phyloP scores from a whole-genome alignment of 2,329 filamentous ascomycete genomes.

The Aspergillus costaricaensis region DNA sequence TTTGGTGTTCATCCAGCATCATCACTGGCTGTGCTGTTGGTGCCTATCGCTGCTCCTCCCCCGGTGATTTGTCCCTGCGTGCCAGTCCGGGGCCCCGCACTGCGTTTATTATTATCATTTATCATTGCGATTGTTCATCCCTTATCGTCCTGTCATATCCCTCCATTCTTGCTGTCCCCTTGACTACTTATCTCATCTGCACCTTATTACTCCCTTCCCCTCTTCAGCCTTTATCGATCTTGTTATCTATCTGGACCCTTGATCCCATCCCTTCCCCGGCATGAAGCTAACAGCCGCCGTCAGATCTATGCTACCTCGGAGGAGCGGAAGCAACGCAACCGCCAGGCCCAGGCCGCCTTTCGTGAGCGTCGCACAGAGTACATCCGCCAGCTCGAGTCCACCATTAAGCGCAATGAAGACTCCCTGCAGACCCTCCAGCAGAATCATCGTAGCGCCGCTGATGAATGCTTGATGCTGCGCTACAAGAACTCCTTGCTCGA shows the following conservation, averaged over 20 bases:
- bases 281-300: constrained; percentile 19
- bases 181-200: not conserved
- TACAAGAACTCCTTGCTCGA: constrained; percentile 98
- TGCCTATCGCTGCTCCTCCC: not conserved
- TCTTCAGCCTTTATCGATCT: constrained; percentile 3
- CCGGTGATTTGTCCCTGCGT: constrained; percentile 9
- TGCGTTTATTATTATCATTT: constrained; percentile 23
- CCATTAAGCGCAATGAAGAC: constrained; percentile 95
- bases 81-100: constrained; percentile 36
- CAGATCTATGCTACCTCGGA: constrained; percentile 99
- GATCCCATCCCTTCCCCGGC: not conserved
- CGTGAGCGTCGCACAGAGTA: constrained; percentile 96
- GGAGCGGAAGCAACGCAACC: constrained; percentile 95
- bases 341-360: constrained; percentile 96
- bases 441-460: constrained; percentile 88
- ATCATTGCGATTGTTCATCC: constrained; percentile 22
- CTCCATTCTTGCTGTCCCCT: constrained; percentile 11
- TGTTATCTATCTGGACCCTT: constrained; percentile 11
- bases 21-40: no score
- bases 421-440: constrained; percentile 89
- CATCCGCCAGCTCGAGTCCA: constrained; percentile 97
- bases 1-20: no score
- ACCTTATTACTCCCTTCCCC: constrained; percentile 10
- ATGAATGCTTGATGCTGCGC: constrained; percentile 96
- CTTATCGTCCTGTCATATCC: constrained; percentile 20